These are phyloP conservation scores for Fomitopsis schrenkii DNA, from an alignment of 1,284 basidiomycete genomes.

Conservation along the genomic window DNA sequence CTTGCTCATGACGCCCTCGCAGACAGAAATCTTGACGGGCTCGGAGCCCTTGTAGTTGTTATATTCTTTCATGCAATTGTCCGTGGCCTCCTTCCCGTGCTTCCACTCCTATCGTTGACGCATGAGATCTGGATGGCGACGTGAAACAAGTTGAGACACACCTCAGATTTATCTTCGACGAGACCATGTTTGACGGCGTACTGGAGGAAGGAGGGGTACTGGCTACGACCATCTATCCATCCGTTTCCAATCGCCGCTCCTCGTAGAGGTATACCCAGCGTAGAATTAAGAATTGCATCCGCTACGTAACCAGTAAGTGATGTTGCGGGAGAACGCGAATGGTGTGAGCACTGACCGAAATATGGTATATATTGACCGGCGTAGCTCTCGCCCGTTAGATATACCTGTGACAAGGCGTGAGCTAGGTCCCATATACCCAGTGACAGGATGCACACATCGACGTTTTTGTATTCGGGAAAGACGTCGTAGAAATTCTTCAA, in stretches of 20 bases:
- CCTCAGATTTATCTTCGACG: conserved; percentile 70
- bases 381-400: conserved; percentile 90
- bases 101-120: conserved; percentile 49
- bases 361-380: conserved; percentile 99
- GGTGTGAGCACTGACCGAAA: conserved; percentile 54
- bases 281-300: conserved; percentile 72
- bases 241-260: conserved; percentile 96
- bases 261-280: conserved; percentile 54
- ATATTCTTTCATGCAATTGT: conserved; percentile 58
- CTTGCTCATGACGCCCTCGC: conserved; percentile 61
- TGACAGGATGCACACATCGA: conserved; percentile 66
- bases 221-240: conserved; percentile 88
- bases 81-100: conserved; percentile 56
- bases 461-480: conserved; percentile 83
- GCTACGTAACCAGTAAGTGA: conserved; percentile 40
- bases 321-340: neutral
- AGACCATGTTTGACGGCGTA: conserved; percentile 82
- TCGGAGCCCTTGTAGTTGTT: conserved; percentile 44
- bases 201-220: conserved; percentile 91
- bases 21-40: conserved; percentile 62
- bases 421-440: conserved; percentile 8
- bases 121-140: neutral
- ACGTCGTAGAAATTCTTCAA: conserved; percentile 83
- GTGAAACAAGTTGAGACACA: conserved; percentile 28
- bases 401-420: conserved; percentile 57